Conservation (phyloP, 305 asterid species). For the Plantago coronopus region DNA sequence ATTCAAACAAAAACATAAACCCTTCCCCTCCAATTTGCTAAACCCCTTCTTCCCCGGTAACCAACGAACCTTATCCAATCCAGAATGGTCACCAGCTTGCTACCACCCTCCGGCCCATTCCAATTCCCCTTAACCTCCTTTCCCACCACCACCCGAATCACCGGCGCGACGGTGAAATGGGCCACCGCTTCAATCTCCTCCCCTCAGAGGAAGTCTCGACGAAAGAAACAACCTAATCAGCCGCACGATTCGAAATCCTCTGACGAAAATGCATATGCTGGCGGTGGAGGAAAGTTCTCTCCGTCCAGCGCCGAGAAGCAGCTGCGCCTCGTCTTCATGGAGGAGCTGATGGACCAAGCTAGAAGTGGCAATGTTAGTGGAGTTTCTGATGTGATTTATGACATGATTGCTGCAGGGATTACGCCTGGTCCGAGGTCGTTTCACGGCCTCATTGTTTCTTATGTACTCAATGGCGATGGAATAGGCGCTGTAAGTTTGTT, state of each 20-base stretch:
- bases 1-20: slow-evolving; percentile 12
- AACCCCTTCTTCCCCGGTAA: slow-evolving; percentile 25
- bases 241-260: slow-evolving; percentile 36
- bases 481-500: slow-evolving; percentile 72
- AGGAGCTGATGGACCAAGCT: slow-evolving; percentile 81
- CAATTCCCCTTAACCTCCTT: slow-evolving; percentile 32
- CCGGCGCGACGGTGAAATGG: slow-evolving; percentile 36
- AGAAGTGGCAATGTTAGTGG: slow-evolving; percentile 59
- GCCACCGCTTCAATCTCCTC: slow-evolving; percentile 43
- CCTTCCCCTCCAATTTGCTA: slow-evolving; percentile 20
- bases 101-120: slow-evolving; percentile 37
- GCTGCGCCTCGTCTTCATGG: slow-evolving; percentile 86
- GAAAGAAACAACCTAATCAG: slow-evolving; percentile 51
- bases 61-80: slow-evolving; percentile 23
- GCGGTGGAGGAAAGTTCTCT: slow-evolving; percentile 30
- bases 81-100: slow-evolving; percentile 36
- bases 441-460: slow-evolving; percentile 80
- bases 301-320: slow-evolving; percentile 85
- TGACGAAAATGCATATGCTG: slow-evolving; percentile 44
- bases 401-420: slow-evolving; percentile 97
- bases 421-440: slow-evolving; percentile 92
- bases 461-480: slow-evolving; percentile 67
- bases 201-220: slow-evolving; percentile 55
- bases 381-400: slow-evolving; percentile 85
- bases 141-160: slow-evolving; percentile 30